Conservation (phyloP, 2,329 filamentous ascomycete species). For the Cercospora sp. region DNA sequence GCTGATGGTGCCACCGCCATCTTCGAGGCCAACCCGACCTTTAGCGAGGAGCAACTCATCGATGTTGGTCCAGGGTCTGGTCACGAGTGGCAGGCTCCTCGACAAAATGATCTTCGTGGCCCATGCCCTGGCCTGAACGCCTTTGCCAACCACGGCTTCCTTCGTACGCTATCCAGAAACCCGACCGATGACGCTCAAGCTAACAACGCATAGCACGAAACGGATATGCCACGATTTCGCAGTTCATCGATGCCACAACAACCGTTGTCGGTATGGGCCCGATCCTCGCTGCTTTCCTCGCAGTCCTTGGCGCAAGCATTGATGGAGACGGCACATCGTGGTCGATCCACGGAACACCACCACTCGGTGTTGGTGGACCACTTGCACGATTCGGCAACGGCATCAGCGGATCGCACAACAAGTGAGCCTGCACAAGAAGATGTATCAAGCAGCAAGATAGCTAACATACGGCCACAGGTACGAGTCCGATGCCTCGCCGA, state of each 20-base stretch:
- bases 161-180: background rate
- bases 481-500: constrained; percentile 41
- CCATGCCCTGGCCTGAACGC: constrained; percentile 39
- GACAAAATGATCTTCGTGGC: constrained; percentile 36
- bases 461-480: constrained; percentile 24
- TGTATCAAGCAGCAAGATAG: background rate
- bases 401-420: constrained; percentile 37
- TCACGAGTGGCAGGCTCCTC: constrained; percentile 36
- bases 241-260: constrained; percentile 35
- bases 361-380: constrained; percentile 17
- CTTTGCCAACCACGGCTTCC: constrained; percentile 29
- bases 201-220: constrained; percentile 20
- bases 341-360: constrained; percentile 28
- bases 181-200: background rate
- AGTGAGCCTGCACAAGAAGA: constrained; percentile 14
- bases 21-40: constrained; percentile 34
- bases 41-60: constrained; percentile 35
- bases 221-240: constrained; percentile 36
- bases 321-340: constrained; percentile 23
- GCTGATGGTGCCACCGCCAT: constrained; percentile 28
- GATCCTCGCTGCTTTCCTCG: constrained; percentile 32
- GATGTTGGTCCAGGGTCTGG: constrained; percentile 31
- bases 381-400: constrained; percentile 19
- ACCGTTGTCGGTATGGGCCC: constrained; percentile 40
- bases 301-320: constrained; percentile 23